Conservation (phyloP, 2,329 filamentous ascomycete species). For the Leptodontidium sp. region DNA sequence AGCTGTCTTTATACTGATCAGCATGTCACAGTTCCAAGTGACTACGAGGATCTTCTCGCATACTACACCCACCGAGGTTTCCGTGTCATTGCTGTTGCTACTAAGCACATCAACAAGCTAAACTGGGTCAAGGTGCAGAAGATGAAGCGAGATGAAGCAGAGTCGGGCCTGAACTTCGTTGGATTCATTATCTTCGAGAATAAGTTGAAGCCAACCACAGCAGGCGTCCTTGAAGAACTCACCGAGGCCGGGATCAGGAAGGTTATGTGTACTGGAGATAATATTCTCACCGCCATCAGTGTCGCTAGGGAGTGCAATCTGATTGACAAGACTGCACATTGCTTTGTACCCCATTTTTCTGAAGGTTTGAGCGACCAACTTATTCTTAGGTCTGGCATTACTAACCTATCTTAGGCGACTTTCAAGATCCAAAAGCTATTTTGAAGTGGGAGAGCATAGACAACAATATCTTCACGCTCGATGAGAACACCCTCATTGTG, state of each 20-base stretch:
- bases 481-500: conserved; percentile 78
- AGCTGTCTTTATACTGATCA: conserved; percentile 24
- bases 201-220: conserved; percentile 90
- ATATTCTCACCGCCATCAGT: conserved; percentile 95
- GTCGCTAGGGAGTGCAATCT: conserved; percentile 90
- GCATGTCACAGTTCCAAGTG: conserved; percentile 70
- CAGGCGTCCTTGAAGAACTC: conserved; percentile 82
- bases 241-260: conserved; percentile 83
- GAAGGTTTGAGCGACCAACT: conserved; percentile 61
- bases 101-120: conserved; percentile 84
- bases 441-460: conserved; percentile 96
- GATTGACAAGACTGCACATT: conserved; percentile 82
- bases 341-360: conserved; percentile 89
- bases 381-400: conserved; percentile 19
- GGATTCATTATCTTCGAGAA: conserved; percentile 99
- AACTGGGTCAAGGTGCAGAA: conserved; percentile 96
- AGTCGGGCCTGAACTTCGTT: conserved; percentile 83
- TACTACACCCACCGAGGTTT: conserved; percentile 96
- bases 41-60: conserved; percentile 89
- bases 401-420: conserved; percentile 61
- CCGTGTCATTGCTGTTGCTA: conserved; percentile 94
- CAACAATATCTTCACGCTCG: conserved; percentile 78
- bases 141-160: conserved; percentile 86
- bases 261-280: conserved; percentile 98
- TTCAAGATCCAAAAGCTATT: conserved; percentile 74